Percentiles rank a stretch among this genome's conserved stretches.
phyloP scores from a whole-genome alignment of 2,329 filamentous ascomycete genomes.

The Clonostachys rosea region DNA sequence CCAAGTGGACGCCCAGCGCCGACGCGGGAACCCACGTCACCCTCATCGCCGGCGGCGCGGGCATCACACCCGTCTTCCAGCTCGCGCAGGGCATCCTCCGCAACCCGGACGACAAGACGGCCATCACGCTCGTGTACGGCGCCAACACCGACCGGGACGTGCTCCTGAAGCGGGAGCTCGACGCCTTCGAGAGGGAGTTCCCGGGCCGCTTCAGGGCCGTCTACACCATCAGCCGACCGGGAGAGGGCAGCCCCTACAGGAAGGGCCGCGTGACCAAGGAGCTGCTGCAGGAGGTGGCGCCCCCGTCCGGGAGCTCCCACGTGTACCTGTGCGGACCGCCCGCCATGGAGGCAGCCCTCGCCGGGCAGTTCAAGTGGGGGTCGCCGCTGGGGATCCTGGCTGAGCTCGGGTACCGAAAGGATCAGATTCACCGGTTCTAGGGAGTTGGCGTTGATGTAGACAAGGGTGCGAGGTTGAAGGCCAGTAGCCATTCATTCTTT shows the following conservation, averaged over 20 bases:
- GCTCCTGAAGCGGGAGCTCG: constrained; percentile 49
- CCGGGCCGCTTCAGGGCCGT: constrained; percentile 51
- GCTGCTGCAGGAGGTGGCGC: constrained; percentile 44
- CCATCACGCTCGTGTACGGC: constrained; percentile 61
- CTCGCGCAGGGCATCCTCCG: constrained; percentile 57
- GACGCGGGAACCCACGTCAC: constrained; percentile 48
- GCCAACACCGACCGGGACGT: constrained; percentile 62
- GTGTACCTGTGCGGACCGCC: constrained; percentile 69
- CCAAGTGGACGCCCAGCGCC: constrained; percentile 41
- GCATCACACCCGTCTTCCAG: constrained; percentile 68
- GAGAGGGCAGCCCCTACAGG: constrained; percentile 24
- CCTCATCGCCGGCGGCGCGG: constrained; percentile 66
- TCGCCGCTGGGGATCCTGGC: constrained; percentile 43
- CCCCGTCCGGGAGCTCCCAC: constrained; percentile 36
- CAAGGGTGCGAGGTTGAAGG: neutral
- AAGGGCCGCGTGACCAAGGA: constrained; percentile 56
- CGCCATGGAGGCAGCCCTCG: constrained; percentile 55
- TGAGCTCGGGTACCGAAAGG: constrained; percentile 51
- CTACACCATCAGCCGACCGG: constrained; percentile 51
- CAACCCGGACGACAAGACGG: constrained; percentile 49
- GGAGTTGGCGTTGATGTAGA: neutral
- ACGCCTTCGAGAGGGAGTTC: constrained; percentile 41
- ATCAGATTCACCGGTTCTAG: constrained; percentile 56
- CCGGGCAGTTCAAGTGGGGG: constrained; percentile 30
- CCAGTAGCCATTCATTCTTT: too few relatives aligned